Conservation (phyloP, 1,284 basidiomycete species). For the Xerocomus amazonicus region DNA sequence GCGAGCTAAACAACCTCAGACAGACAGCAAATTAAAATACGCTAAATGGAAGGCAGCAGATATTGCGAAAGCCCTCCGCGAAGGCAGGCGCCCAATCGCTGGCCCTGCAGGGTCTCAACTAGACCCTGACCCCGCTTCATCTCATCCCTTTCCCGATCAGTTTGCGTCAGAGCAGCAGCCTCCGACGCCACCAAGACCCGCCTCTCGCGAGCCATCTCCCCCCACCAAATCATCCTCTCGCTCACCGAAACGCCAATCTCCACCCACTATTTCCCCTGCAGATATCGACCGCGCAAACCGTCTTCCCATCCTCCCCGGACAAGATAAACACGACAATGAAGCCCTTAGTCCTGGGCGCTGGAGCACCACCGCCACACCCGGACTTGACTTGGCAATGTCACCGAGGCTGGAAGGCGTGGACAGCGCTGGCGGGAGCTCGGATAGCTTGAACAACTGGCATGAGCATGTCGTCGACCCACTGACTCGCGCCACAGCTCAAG, state of each 20-base stretch:
- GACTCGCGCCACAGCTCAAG: constrained; percentile 3
- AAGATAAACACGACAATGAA: constrained; percentile 29
- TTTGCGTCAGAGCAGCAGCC: constrained; percentile 12
- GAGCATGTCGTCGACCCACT: constrained; percentile 24
- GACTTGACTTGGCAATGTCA: constrained; percentile 31
- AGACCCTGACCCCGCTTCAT: constrained; percentile 29
- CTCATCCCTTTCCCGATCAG: constrained; percentile 20
- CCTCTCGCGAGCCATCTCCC: constrained; percentile 21
- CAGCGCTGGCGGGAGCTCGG: constrained; percentile 15
- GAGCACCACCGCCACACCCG: constrained; percentile 66
- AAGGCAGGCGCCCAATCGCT: constrained; percentile 71
- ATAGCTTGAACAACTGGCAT: constrained; percentile 22
- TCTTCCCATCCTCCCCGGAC: constrained; percentile 13
- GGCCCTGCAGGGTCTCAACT: constrained; percentile 52
- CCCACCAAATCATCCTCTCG: constrained; percentile 14
- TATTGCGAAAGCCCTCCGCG: constrained; percentile 85
- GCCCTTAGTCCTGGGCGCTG: constrained; percentile 50
- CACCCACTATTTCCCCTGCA: constrained; percentile 24
- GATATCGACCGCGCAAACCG: constrained; percentile 35
- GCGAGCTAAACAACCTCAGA: constrained; percentile 38
- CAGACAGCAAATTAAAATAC: constrained; percentile 78
- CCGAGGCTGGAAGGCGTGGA: constrained; percentile 6
- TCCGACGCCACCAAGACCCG: constrained; percentile 20
- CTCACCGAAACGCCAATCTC: constrained; percentile 27
- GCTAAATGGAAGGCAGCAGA: constrained; percentile 93